These are phyloP conservation scores for Rubia peregrina DNA, from an alignment of 305 asterid species.

Conservation along the genomic window DNA sequence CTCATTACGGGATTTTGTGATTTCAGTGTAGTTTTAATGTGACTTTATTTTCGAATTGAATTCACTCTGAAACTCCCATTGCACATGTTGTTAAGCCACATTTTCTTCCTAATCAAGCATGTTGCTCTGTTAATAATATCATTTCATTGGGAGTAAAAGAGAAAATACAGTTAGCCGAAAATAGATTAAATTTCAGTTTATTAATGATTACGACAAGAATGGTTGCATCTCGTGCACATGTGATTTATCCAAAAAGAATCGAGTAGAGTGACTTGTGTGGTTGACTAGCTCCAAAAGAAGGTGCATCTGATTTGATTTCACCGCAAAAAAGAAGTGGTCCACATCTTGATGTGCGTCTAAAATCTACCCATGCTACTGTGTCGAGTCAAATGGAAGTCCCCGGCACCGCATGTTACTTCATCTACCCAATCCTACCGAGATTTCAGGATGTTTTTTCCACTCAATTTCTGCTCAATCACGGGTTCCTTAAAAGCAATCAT, in stretches of 20 bases:
- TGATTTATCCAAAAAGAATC: background rate
- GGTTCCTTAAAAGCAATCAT: background rate
- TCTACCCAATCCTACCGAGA: background rate
- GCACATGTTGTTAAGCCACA: no score
- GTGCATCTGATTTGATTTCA: no score
- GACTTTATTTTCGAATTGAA: no score
- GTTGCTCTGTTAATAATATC: no score
- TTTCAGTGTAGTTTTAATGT: no score
- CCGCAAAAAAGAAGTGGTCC: background rate
- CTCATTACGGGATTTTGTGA: no score
- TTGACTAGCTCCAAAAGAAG: background rate
- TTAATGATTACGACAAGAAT: constrained; percentile 2
- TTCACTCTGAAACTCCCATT: no score
- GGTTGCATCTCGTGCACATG: background rate
- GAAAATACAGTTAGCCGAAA: background rate
- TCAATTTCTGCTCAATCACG: background rate
- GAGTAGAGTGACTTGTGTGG: background rate
- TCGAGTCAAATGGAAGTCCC: background rate
- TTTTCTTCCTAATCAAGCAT: no score
- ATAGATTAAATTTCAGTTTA: background rate
- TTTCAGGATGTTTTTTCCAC: background rate
- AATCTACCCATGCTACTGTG: background rate
- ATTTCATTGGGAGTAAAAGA: no score
- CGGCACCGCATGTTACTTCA: background rate
- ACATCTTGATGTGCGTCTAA: background rate